Evolutionary conservation across 805 yeast species (phyloP).

Genomic region (Kodamaea kaohsiungensis): DNA sequence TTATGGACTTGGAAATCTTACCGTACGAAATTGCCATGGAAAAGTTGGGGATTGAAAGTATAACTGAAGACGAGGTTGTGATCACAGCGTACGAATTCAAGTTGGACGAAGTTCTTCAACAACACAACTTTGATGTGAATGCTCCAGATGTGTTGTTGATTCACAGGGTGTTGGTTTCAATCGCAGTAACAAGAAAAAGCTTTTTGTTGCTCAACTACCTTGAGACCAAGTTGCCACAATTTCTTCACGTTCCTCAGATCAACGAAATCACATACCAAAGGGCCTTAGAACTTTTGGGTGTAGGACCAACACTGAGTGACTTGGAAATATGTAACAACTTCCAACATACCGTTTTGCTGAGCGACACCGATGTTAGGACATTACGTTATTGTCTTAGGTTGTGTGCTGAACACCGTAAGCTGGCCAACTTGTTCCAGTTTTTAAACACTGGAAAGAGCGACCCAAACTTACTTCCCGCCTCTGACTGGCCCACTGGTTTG

Average conservation of each 20-base stretch:
- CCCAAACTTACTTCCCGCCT: constrained; percentile 56
- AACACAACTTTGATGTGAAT: constrained; percentile 27
- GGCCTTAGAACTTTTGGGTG: constrained; percentile 52
- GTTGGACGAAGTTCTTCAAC: constrained; percentile 48
- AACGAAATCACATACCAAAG: constrained; percentile 27
- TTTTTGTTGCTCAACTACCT: constrained; percentile 57
- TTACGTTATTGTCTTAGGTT: constrained; percentile 59
- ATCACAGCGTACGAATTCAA: constrained; percentile 73
- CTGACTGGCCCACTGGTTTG: constrained; percentile 86
- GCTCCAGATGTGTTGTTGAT: constrained; percentile 40
- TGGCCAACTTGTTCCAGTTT: constrained; percentile 56
- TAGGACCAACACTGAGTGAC: constrained; percentile 54
- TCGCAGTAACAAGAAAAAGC: constrained; percentile 61
- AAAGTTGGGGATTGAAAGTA: constrained; percentile 41
- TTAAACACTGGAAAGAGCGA: constrained; percentile 64
- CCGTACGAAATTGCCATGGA: constrained; percentile 36
- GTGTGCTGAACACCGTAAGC: constrained; percentile 55
- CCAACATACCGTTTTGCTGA: constrained; percentile 35
- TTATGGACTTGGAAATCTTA: constrained; percentile 31
- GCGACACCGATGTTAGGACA: constrained; percentile 50
- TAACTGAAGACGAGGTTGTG: constrained; percentile 61
- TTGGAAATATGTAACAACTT: constrained; percentile 54
- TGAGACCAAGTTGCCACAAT: constrained; percentile 41
- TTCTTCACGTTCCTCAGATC: constrained; percentile 22
- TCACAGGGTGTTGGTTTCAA: constrained; percentile 59